Evolutionary conservation across 2,329 filamentous ascomycete genomes (phyloP), one percentile per base, ranked within the genome.

Genomic region (Alternaria alternata): DNA sequence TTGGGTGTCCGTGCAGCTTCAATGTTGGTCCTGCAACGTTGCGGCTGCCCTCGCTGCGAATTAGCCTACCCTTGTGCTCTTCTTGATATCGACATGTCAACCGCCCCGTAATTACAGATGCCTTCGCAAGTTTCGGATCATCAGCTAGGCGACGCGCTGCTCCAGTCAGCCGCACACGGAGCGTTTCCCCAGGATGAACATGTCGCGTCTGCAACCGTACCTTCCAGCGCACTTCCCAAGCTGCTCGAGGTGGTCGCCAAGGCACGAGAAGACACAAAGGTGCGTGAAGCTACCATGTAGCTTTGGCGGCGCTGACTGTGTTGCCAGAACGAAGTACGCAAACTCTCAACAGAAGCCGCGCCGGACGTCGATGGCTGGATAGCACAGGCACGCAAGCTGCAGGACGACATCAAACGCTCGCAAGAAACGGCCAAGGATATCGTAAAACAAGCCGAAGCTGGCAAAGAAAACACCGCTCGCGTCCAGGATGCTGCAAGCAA

Each of bases 331-430:
- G 89, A 96, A 70, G 90, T 98, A 59, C 90, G 89, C 65, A 78
- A 82, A 22, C 87, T 95, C 63, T 96, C 94, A 78, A 87, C 88
- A 73, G 88, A 93, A 66, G 91, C 89, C 18, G 91, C 89, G 57
- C 87, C 89, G 39, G 91, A 96, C 71, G 90, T 97, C 51, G 91
- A 93, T 73, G 87, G 89, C 52, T 98, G 94, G 94, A 91, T 96
- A 57, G 81, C 85, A 52, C 92, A 95, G 77, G 93, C 94, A 48
- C 92, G 92, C 78, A 88, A 89, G 53, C 86, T 97, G 7, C 92
- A 96, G 76, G 87, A 89, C 63, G 94, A 97, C 74, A 94, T 97
- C 66, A 88, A 92, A 70, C 87, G 88, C 47, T 94, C 93, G 24
- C 90, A 92, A 71, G 85, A 87, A 16, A 89, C 93, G 36, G 93